Base-by-base conservation (phyloP, 345 rosid genomes). In the Cardamine occulta region DNA sequence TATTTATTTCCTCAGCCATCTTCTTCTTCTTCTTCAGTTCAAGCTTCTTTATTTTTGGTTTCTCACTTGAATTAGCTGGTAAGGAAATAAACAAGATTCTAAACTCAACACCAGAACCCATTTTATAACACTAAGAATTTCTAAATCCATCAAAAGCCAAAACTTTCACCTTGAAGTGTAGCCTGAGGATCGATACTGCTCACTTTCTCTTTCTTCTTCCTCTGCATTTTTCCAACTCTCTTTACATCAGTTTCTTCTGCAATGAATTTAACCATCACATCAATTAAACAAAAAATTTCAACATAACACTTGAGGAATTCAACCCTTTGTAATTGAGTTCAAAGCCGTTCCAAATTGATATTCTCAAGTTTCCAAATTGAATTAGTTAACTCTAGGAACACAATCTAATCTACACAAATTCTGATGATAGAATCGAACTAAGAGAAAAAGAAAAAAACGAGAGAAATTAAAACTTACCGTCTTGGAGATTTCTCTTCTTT, bases 181-280 rank as follows among this genome's bases (percentile, higher is more conserved):
- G n/a, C n/a, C n/a, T n/a, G n/a, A n/a, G 68, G 37, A n/a, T 55
- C 51, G 1, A 68, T 51, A 68, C 15, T 52, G 48, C 34, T 66
- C 39, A 55, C 48, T 58, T 51, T 60, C 51, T 24, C 78, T 44
- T 74, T 74, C 66, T 45, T 79, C 52, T 61, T 79, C 81, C 56
- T 79, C 71, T 61, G 68, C 4, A 56, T 29, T 61, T 64, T 64
- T 0, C 14, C 48, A 53, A 19, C 66, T 21, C 71, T 52, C 49
- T 54, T 9, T 1, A 7, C 47, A 59, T 28, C 65, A 70, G 57
- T 26, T n/a, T 54, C 53, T 48, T 17, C 75, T 47, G 32, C 72
- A 15, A 39, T 61, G 26, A 29, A 2, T 52, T 65, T 24, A 40
- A 2, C n/a, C 1, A 1, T 11, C 12, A 35, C 55, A 18, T 69